phyloP scores from a whole-genome alignment of 2,329 filamentous ascomycete species.

The Mariannaea elegans region DNA sequence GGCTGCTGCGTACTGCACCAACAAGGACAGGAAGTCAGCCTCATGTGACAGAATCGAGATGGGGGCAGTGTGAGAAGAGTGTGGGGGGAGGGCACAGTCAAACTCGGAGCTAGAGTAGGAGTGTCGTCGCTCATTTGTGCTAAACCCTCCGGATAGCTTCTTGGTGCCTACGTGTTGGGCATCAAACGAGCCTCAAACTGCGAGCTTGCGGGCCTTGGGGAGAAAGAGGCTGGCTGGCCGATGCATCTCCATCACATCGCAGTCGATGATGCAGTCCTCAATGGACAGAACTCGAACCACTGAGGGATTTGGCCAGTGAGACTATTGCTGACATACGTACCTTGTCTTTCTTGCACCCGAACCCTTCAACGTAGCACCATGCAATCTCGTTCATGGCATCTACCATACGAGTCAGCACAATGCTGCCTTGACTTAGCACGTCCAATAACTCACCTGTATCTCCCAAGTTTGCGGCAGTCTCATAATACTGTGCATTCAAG shows the following conservation, averaged over 20 bases:
- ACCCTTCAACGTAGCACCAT: conserved; percentile 97
- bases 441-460: conserved; percentile 71
- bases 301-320: conserved; percentile 8
- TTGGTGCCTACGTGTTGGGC: conserved; percentile 50
- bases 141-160: conserved; percentile 35
- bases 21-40: conserved; percentile 52
- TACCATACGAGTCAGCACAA: conserved; percentile 40
- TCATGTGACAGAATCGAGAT: conserved; percentile 51
- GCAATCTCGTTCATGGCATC: conserved; percentile 98
- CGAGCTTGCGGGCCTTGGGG: conserved; percentile 17
- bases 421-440: conserved; percentile 12
- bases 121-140: conserved; percentile 15
- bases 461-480: conserved; percentile 94
- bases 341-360: conserved; percentile 98
- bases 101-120: background rate
- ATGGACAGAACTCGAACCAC: conserved; percentile 10
- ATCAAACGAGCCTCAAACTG: conserved; percentile 18
- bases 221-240: background rate
- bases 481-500: conserved; percentile 77
- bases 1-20: conserved; percentile 75
- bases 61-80: conserved; percentile 11
- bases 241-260: background rate
- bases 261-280: conserved; percentile 3
- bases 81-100: conserved; percentile 15
- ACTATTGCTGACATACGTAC: conserved; percentile 63